phyloP scores from a whole-genome alignment of 2,329 filamentous ascomycete genomes.

The Curvularia hawaiiensis region DNA sequence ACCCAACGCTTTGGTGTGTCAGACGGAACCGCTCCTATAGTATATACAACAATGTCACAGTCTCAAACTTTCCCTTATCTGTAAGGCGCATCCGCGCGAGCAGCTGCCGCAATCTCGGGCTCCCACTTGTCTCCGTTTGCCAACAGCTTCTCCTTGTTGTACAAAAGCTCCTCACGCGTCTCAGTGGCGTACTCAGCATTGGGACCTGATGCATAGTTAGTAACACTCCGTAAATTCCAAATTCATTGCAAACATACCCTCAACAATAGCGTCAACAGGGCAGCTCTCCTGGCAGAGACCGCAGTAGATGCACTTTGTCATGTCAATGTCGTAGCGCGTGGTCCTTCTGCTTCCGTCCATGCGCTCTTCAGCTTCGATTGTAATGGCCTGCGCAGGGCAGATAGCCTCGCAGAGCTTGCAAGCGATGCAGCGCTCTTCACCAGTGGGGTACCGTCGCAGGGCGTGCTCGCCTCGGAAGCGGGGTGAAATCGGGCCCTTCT shows the following conservation, averaged over 20 bases:
- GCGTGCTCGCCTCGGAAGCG: conserved; percentile 99
- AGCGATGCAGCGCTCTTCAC: conserved; percentile 98
- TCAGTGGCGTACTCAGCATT: conserved; percentile 78
- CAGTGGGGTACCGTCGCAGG: conserved; percentile 91
- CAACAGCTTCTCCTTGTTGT: conserved; percentile 96
- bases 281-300: conserved; percentile 99
- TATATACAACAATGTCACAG: conserved; percentile 40
- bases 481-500: conserved; percentile 97
- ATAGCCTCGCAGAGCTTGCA: conserved; percentile 99
- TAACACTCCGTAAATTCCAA: not conserved
- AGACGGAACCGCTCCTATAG: conserved; percentile 24
- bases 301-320: conserved; percentile 99
- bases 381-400: conserved; percentile 97
- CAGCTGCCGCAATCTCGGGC: conserved; percentile 89
- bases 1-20: conserved; percentile 23
- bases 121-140: conserved; percentile 82
- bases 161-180: conserved; percentile 89
- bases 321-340: conserved; percentile 98
- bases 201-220: conserved; percentile 55
- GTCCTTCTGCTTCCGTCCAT: conserved; percentile 94
- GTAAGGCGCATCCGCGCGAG: conserved; percentile 88
- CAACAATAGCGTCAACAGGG: conserved; percentile 93
- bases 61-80: conserved; percentile 37
- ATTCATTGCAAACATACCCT: conserved; percentile 55
- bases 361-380: conserved; percentile 98